Evolutionary conservation across 2,329 filamentous ascomycete species (phyloP).

Genomic region (Nemania serpens): DNA sequence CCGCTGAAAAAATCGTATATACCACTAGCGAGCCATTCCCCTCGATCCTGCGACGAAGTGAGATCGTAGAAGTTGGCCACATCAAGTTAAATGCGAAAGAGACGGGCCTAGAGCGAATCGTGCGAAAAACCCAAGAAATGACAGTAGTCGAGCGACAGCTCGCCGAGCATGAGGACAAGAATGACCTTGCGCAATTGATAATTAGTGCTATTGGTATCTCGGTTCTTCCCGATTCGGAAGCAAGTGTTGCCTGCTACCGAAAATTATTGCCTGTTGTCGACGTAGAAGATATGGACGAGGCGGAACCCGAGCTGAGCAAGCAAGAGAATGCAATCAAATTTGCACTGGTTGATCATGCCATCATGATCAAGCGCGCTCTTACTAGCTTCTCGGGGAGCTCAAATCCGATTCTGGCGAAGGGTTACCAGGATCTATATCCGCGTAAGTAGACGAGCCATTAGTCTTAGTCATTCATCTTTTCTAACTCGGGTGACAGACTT

Average conservation of each 20-base stretch:
- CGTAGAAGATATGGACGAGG: conserved; percentile 51
- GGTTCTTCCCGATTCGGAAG: conserved; percentile 74
- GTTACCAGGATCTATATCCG: conserved; percentile 64
- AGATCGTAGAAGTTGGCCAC: conserved; percentile 73
- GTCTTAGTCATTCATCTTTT: conserved; percentile 10
- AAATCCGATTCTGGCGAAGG: conserved; percentile 61
- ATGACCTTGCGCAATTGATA: conserved; percentile 69
- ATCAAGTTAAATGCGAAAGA: conserved; percentile 74
- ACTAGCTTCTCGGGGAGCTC: conserved; percentile 67
- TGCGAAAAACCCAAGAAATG: conserved; percentile 89
- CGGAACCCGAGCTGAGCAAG: conserved; percentile 54
- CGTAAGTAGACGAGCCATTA: conserved; percentile 55
- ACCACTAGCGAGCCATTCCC: conserved; percentile 86
- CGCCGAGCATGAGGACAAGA: conserved; percentile 73
- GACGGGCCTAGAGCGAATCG: conserved; percentile 87
- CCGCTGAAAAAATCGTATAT: conserved; percentile 82
- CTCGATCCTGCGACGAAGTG: conserved; percentile 85
- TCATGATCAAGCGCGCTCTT: conserved; percentile 84
- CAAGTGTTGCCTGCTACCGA: conserved; percentile 78
- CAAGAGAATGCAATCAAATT: conserved; percentile 82
- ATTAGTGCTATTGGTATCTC: conserved; percentile 78
- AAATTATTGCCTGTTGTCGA: conserved; percentile 66
- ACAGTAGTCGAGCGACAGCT: conserved; percentile 74
- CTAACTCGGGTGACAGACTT: conserved; percentile 53
- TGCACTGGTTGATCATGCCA: conserved; percentile 85